Conservation (phyloP, 345 rosid species). For the Corchorus capsularis region DNA sequence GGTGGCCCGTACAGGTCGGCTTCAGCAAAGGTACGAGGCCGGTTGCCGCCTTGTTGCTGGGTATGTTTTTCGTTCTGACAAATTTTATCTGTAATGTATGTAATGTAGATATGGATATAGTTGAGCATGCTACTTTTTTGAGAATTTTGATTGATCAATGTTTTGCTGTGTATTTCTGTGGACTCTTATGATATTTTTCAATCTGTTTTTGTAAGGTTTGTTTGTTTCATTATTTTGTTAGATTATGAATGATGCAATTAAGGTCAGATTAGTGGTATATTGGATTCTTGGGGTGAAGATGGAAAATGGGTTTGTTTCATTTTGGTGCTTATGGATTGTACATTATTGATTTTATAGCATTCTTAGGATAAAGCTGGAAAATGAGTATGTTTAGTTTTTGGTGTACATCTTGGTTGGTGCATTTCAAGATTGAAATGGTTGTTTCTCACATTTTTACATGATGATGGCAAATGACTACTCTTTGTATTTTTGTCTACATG, state of each 20-base stretch:
- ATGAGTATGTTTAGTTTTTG: background rate
- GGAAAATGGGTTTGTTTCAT: background rate
- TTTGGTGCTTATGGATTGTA: background rate
- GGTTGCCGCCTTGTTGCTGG: constrained; percentile 98
- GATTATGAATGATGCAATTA: background rate
- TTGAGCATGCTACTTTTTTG: background rate
- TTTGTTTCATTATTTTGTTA: background rate
- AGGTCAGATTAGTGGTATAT: too few relatives aligned
- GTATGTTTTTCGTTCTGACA: constrained; percentile 34
- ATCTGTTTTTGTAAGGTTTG: background rate
- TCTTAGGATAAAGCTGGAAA: background rate
- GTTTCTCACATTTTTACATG: background rate
- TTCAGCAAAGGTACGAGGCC: constrained; percentile 86
- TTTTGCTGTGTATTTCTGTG: background rate
- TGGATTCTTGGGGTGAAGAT: background rate
- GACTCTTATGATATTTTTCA: background rate
- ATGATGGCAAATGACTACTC: too few relatives aligned
- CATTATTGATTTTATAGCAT: background rate
- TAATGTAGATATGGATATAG: background rate
- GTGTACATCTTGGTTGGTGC: background rate
- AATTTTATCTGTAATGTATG: background rate
- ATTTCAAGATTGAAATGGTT: too few relatives aligned
- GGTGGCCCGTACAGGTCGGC: constrained; percentile 99
- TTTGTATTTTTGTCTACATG: background rate
- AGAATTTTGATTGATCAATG: background rate